phyloP scores from a whole-genome alignment of 169 alveolate species.

The Toxoplasma gondii region DNA sequence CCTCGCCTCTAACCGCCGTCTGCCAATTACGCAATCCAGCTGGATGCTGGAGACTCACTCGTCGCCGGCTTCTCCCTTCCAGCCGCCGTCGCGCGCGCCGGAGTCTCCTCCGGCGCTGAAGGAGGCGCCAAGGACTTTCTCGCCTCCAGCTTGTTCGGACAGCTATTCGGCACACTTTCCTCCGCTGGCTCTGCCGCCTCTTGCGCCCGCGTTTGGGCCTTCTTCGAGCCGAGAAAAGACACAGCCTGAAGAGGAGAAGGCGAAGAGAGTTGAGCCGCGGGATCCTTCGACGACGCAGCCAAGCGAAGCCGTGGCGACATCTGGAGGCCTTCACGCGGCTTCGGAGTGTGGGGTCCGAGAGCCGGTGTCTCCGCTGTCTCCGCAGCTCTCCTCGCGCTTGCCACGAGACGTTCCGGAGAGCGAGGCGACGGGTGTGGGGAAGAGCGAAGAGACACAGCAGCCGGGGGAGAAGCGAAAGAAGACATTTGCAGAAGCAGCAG shows the following conservation, averaged over 20 bases:
- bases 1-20: too few species aligned
- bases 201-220: neutral
- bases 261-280: neutral
- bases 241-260: neutral
- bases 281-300: too few species aligned
- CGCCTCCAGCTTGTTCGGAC: neutral
- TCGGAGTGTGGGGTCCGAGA: too few species aligned
- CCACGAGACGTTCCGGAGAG: too few species aligned
- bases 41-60: neutral
- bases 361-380: too few species aligned
- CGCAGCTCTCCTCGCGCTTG: too few species aligned
- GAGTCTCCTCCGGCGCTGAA: neutral
- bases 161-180: conserved; percentile 3
- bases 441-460: too few species aligned
- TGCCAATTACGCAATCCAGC: too few species aligned
- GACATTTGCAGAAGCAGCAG: conserved; percentile 1
- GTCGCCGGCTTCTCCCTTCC: neutral
- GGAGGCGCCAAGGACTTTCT: neutral
- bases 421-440: too few species aligned
- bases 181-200: too few species aligned
- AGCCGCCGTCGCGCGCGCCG: neutral
- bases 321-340: too few species aligned
- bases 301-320: too few species aligned
- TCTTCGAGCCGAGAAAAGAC: neutral
- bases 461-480: neutral